These are phyloP conservation scores for Leishmania amazonensis DNA, from an alignment of 208 protist species.

Conservation along the genomic window DNA sequence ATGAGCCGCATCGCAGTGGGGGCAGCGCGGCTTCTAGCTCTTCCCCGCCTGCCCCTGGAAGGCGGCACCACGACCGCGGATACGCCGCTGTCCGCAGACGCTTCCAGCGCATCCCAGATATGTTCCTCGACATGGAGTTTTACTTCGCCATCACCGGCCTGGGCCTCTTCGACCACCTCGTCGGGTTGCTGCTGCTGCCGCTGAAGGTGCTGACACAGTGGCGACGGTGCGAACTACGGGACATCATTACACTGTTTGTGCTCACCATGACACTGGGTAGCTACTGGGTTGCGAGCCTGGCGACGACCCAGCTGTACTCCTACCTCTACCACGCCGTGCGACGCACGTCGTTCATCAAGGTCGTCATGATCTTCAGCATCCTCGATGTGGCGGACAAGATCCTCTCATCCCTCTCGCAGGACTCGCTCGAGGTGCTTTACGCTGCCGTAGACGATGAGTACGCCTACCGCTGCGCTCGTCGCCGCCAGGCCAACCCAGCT, in stretches of 20 bases:
- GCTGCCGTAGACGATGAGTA: constrained; percentile 29
- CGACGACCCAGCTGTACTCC: constrained; percentile 20
- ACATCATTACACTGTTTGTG: constrained; percentile 8
- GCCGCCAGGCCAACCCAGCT: background rate
- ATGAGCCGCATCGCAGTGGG: background rate
- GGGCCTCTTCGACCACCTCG: constrained; percentile 16
- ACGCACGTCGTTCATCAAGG: constrained; percentile 76
- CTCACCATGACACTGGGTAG: constrained; percentile 5
- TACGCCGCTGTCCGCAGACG: constrained; percentile 3
- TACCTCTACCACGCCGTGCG: constrained; percentile 26
- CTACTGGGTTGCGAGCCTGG: constrained; percentile 11
- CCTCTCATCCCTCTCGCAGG: constrained; percentile 89
- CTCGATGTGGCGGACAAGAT: constrained; percentile 92
- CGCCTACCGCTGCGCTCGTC: constrained; percentile 1
- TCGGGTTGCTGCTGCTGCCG: constrained; percentile 9
- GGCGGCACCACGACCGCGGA: constrained; percentile 8
- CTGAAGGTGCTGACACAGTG: constrained; percentile 11
- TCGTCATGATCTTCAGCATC: constrained; percentile 96
- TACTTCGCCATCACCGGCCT: constrained; percentile 24
- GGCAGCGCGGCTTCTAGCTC: background rate
- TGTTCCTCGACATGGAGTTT: constrained; percentile 11
- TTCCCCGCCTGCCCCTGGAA: background rate
- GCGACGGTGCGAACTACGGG: constrained; percentile 13
- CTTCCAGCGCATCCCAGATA: constrained; percentile 19
- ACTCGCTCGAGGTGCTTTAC: constrained; percentile 78